Percentiles rank a stretch among this genome's conserved stretches.
Evolutionary conservation across 805 yeast species (phyloP).

Genomic region (Saturnispora quitensis): DNA sequence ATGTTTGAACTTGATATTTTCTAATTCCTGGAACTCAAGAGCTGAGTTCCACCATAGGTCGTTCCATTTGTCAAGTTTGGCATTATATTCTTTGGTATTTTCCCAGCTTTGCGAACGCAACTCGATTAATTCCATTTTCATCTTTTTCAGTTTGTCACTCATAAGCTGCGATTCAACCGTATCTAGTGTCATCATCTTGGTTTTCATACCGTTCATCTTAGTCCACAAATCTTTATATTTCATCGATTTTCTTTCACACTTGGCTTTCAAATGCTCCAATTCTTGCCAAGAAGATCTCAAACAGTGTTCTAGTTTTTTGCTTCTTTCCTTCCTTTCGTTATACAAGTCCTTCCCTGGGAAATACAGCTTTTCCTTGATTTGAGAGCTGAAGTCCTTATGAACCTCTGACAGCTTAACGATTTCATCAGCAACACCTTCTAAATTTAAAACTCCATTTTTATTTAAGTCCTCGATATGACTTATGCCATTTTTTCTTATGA

Average conservation of each 20-base stretch:
- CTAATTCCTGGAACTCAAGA: conserved; percentile 55
- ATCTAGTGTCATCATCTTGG: conserved; percentile 59
- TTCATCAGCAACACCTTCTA: conserved; percentile 1
- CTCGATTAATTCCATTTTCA: conserved; percentile 33
- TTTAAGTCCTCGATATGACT: conserved; percentile 22
- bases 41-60: conserved; percentile 64
- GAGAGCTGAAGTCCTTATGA: conserved; percentile 43
- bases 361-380: conserved; percentile 41
- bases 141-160: conserved; percentile 44
- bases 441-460: not conserved
- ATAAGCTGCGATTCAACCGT: conserved; percentile 63
- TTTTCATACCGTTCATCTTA: conserved; percentile 47
- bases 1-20: conserved; percentile 62
- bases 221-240: conserved; percentile 51
- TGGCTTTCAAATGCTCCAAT: conserved; percentile 24
- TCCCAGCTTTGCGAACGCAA: conserved; percentile 50
- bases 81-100: conserved; percentile 43
- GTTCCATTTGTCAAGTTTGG: conserved; percentile 53
- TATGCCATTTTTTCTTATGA: conserved; percentile 28
- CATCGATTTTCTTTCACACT: conserved; percentile 32
- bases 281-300: conserved; percentile 26
- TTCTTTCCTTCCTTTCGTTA: conserved; percentile 40
- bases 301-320: conserved; percentile 48
- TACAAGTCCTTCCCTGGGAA: conserved; percentile 47
- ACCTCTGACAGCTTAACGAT: conserved; percentile 37